Evolutionary conservation across 2,329 filamentous ascomycete species (phyloP), one percentile per base, ranked within the genome.

Genomic region (Rutstroemia sp.): DNA sequence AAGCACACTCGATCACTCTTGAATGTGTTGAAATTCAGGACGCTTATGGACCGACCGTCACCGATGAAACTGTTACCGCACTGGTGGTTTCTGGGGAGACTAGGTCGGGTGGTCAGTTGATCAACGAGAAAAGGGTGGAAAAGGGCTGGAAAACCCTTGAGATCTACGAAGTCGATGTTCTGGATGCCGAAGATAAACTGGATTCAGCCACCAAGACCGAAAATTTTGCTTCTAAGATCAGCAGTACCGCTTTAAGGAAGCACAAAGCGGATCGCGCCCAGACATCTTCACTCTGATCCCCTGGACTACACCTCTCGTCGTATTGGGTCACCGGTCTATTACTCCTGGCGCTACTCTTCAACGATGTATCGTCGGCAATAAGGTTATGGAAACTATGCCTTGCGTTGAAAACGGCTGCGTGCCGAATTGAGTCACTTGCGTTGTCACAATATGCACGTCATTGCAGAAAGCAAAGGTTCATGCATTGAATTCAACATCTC

Each of bases 21-120:
- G 87, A 88, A 64, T 91, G 89, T 67, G 88, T 92, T 47, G 82
- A 91, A 67, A 91, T 99, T 54, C 85, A 87, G 64, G 92, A 99
- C 69, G 81, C 88, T 0, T 97, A 87, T 71, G 94, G 94, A 0
- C 94, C 94, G 3, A 96, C 94, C 0, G 88, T 95, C 59, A 89
- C 89, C 0, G 85, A 92, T 57, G 80, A 89, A 69, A 75, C 79
- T 30, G 87, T 97, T 60, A 84, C 87, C 46, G 89, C 86, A 0
- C 77, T 99, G 55, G 86, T 96, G 3, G 84, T 97, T 5, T 96
- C 92, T 5, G 86, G 82, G 12, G 94, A 99, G 75, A 97, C 94
- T 16, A 81, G 89, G 52, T 79, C 84, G 1, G 94, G 94, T 36
- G 94, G 92, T 5, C 76, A 82, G 58, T 88, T 88, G 0, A 89